Base-by-base conservation (phyloP, 805 yeast species). In the Ogataea henricii region DNA sequence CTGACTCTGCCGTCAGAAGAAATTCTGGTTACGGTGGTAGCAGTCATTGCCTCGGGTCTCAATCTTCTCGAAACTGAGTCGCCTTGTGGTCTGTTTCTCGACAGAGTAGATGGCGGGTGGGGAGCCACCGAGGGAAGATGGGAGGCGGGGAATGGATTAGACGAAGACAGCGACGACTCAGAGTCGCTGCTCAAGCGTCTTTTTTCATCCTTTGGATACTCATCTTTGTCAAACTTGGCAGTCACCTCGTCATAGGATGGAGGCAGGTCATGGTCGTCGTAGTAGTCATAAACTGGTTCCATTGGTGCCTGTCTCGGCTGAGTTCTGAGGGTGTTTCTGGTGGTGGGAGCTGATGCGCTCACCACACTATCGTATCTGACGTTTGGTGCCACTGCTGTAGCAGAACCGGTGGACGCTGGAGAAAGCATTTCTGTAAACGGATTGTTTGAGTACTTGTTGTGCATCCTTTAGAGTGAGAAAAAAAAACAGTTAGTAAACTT, bases 171-270 rank as follows among this genome's bases (percentile, higher is more conserved):
- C 14, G 47, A 38, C 10, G 49, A 41, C 16, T 43, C 47, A 13
- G 56, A 49, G 17, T 49, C 54, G 43, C 48, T 53, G 23, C 47
- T 46, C 9, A 62, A 45, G 25, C 65, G 50, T 13, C 58, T 48
- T 36, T 67, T 65, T 55, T 81, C 81, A 52, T 82, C 87, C 49
- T 72, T 70, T 45, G 86, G 85, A 59, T 79, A 80, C 48, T 76
- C 79, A 22, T 63, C 50, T 35, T 60, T 67, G 9, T 68, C 59
- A 25, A 67, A 65, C 21, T 72, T 73, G 14, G 69, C 64, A 2
- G 88, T 82, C 17, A 76, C 85, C 55, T 84, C 90, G 54, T 83
- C 87, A 59, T 85, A 84, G 0, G 89, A 73, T 6, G 90, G 89
- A 5, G 89, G 88, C 14, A 59, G 40, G 40, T 58, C 64, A 44